Conservation (phyloP, 331 rosid genomes). For the Malus hybrid region DNA sequence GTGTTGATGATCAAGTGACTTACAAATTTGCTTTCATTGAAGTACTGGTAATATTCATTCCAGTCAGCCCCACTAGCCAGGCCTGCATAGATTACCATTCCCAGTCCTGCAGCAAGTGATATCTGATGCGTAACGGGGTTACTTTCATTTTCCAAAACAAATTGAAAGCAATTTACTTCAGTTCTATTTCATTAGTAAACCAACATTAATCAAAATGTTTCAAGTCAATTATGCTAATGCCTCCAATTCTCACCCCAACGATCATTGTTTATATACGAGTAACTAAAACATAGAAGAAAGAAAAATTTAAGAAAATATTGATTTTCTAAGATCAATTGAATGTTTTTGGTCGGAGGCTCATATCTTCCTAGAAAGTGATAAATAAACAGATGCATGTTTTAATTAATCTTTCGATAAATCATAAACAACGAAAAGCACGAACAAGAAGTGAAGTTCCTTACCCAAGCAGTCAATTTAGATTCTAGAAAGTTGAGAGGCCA, state of each 20-base stretch:
- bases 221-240: too few relatives aligned
- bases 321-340: too few relatives aligned
- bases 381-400: too few relatives aligned
- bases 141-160: conserved; percentile 6
- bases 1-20: conserved; percentile 18
- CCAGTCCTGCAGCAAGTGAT: conserved; percentile 68
- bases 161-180: neutral
- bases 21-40: conserved; percentile 87
- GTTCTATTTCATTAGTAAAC: neutral
- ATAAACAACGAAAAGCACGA: neutral
- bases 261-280: too few relatives aligned
- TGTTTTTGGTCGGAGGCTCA: too few relatives aligned
- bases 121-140: conserved; percentile 47
- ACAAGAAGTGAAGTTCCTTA: conserved; percentile 27
- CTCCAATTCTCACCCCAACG: neutral
- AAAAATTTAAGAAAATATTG: too few relatives aligned
- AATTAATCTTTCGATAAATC: too few relatives aligned
- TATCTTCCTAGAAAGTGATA: too few relatives aligned
- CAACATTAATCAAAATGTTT: too few relatives aligned
- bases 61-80: conserved; percentile 54
- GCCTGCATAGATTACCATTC: conserved; percentile 52
- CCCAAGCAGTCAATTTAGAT: conserved; percentile 81
- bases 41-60: conserved; percentile 81
- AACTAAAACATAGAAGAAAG: too few relatives aligned
- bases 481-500: conserved; percentile 86